Conservation (phyloP, 2,329 filamentous ascomycete genomes). For the Penicillium sp. region DNA sequence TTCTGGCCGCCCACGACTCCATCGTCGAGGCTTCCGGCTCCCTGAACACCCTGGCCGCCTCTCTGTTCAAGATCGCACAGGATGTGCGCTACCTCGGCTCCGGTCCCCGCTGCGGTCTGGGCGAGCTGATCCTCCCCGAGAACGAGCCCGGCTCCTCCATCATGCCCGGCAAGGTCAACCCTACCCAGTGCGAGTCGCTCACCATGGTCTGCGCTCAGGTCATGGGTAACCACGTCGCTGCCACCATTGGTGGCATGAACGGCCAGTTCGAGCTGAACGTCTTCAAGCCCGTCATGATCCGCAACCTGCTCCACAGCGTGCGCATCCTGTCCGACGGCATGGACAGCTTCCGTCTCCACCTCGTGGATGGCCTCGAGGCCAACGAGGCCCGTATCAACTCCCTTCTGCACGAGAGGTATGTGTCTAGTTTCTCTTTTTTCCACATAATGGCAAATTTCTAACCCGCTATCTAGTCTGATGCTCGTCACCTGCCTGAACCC, state of each 20-base stretch:
- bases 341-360: conserved; percentile 90
- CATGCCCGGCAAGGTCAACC: conserved; percentile 99
- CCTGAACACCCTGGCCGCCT: conserved; percentile 85
- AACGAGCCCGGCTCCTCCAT: conserved; percentile 97
- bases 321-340: conserved; percentile 87
- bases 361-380: conserved; percentile 79
- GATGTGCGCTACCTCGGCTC: conserved; percentile 96
- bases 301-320: conserved; percentile 88
- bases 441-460: conserved; percentile 12
- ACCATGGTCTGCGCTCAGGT: conserved; percentile 98
- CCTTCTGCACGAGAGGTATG: conserved; percentile 91
- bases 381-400: conserved; percentile 88
- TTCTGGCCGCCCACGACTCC: conserved; percentile 90
- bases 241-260: conserved; percentile 91
- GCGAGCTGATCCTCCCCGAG: conserved; percentile 87
- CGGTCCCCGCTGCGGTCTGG: conserved; percentile 89
- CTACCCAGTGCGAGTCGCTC: conserved; percentile 93
- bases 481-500: conserved; percentile 96
- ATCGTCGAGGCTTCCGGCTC: conserved; percentile 90
- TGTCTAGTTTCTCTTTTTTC: conserved; percentile 10
- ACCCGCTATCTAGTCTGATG: conserved; percentile 65
- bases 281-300: conserved; percentile 95
- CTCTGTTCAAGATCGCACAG: conserved; percentile 96
- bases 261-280: conserved; percentile 99
- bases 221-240: conserved; percentile 92